A percentile compares a stretch with the other conserved stretches of the same genome.
Conservation (phyloP, 2,329 filamentous ascomycete species). For the Colletotrichum somersetense region DNA sequence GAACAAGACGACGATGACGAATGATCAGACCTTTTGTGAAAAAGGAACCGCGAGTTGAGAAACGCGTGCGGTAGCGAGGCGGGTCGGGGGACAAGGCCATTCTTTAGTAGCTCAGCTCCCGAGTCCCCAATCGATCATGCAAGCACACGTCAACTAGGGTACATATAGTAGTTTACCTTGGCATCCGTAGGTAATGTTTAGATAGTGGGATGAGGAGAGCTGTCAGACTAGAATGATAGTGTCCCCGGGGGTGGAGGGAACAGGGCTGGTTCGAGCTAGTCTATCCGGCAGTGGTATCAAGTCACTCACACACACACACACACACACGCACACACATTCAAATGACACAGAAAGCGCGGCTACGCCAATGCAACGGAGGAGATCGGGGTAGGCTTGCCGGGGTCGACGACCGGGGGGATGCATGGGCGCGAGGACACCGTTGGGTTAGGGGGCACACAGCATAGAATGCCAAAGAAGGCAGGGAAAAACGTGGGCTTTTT, state of each 20-base stretch:
- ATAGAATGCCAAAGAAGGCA: neutral
- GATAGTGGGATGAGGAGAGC: neutral
- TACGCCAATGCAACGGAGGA: conserved; percentile 33
- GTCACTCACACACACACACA: conserved; percentile 17
- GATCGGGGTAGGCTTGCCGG: conserved; percentile 28
- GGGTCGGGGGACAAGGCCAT: conserved; percentile 18
- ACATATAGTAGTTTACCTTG: too few relatives aligned
- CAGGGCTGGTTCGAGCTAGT: neutral
- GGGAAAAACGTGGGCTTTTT: neutral
- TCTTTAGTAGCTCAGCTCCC: conserved; percentile 33
- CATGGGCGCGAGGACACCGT: too few relatives aligned
- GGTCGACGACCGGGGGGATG: conserved; percentile 2
- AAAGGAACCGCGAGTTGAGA: conserved; percentile 24
- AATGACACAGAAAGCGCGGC: conserved; percentile 39
- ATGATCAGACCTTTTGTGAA: neutral
- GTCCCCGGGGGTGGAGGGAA: neutral
- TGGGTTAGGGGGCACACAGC: too few relatives aligned
- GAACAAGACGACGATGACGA: neutral
- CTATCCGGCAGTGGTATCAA: conserved; percentile 17
- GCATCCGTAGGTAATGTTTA: too few relatives aligned
- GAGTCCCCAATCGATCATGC: neutral
- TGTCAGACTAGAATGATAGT: neutral
- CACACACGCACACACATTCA: conserved; percentile 31
- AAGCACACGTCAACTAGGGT: neutral
- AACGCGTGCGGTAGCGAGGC: conserved; percentile 4